Evolutionary conservation across 176 grass and related monocot genomes (phyloP).

Genomic region (Canna indica): DNA sequence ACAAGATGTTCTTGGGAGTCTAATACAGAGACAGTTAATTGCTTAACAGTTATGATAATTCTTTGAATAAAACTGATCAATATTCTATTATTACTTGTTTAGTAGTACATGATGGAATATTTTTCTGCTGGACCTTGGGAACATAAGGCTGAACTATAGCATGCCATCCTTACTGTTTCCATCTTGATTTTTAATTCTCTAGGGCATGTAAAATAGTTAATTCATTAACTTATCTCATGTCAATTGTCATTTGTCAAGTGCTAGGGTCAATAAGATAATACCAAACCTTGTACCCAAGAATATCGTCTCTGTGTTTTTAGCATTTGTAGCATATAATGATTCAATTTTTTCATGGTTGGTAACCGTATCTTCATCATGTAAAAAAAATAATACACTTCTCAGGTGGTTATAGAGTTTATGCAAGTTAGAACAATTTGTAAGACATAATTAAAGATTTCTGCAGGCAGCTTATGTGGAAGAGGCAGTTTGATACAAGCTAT

Average conservation of each 20-base stretch:
- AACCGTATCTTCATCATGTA: not conserved
- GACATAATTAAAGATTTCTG: not conserved
- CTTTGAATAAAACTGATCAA: not conserved
- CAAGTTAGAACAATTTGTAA: not conserved
- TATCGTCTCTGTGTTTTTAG: not conserved
- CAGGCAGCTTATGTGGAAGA: constrained; percentile 80
- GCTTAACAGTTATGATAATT: not conserved
- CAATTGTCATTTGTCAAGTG: no score
- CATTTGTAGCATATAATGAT: not conserved
- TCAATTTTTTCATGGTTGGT: not conserved
- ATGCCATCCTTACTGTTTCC: not conserved
- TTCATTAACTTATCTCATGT: not conserved
- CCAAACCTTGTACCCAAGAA: not conserved
- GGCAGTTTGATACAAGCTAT: constrained; percentile 52
- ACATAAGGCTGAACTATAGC: not conserved
- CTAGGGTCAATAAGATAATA: not conserved
- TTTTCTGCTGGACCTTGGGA: not conserved
- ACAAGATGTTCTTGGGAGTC: no score
- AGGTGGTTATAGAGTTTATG: not conserved
- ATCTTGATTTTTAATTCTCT: not conserved
- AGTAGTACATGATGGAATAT: no score
- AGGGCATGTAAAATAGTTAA: not conserved
- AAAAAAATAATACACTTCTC: not conserved
- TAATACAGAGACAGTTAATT: no score
- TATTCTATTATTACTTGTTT: not conserved